phyloP scores from a whole-genome alignment of 208 protist genomes.

The Crithidia acanthocephali region DNA sequence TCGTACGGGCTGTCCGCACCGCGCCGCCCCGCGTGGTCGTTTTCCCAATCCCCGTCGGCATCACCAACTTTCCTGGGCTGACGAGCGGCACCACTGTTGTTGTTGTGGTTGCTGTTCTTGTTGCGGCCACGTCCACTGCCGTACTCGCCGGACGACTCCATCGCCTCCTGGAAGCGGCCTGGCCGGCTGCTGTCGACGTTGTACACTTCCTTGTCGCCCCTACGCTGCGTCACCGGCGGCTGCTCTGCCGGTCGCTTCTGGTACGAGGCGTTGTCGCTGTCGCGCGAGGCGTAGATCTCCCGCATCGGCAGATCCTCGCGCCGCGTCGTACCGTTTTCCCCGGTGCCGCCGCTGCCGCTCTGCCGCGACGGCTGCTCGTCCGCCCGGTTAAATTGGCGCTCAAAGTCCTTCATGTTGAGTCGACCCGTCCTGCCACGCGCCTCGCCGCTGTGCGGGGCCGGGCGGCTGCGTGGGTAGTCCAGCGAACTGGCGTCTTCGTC shows the following conservation, averaged over 20 bases:
- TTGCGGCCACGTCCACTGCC: conserved; percentile 4
- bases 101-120: background rate
- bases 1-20: background rate
- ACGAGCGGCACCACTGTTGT: background rate
- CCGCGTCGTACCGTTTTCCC: conserved; percentile 2
- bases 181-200: conserved; percentile 9
- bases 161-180: background rate
- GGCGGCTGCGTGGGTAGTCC: background rate
- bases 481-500: background rate
- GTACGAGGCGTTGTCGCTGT: conserved; percentile 19
- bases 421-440: background rate
- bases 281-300: conserved; percentile 15
- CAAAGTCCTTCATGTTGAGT: conserved; percentile 11
- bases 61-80: background rate
- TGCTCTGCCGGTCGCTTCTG: background rate
- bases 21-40: background rate
- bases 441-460: too few species aligned
- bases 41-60: background rate
- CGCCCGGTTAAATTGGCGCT: conserved; percentile 2
- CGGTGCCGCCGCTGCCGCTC: background rate
- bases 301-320: conserved; percentile 2
- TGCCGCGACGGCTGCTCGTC: background rate
- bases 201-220: background rate
- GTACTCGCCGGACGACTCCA: background rate
- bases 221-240: background rate